phyloP scores from a whole-genome alignment of 2,329 filamentous ascomycete species.

The Waltergamsia citrina region DNA sequence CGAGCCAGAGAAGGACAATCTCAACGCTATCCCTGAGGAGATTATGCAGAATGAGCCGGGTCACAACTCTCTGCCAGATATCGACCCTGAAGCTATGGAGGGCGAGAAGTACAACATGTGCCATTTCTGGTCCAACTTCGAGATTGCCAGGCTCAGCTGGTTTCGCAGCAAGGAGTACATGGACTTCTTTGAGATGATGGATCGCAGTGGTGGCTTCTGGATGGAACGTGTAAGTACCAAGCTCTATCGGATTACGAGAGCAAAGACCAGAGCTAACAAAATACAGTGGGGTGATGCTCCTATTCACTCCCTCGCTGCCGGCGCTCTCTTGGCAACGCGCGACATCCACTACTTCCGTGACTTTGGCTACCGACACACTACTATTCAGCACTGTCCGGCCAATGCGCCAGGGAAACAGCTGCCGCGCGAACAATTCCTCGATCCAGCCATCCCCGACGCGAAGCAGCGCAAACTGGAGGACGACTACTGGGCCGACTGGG shows the following conservation, averaged over 20 bases:
- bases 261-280: background rate
- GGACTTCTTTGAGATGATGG: slow-evolving; percentile 99
- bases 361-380: slow-evolving; percentile 96
- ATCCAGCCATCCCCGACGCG: slow-evolving; percentile 71
- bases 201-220: slow-evolving; percentile 96
- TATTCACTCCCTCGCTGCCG: slow-evolving; percentile 93
- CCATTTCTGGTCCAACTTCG: slow-evolving; percentile 99
- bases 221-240: slow-evolving; percentile 71
- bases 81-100: slow-evolving; percentile 91
- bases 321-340: slow-evolving; percentile 66
- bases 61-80: slow-evolving; percentile 61
- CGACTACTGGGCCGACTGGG: slow-evolving; percentile 87
- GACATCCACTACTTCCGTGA: slow-evolving; percentile 99
- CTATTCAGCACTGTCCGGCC: slow-evolving; percentile 95
- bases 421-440: slow-evolving; percentile 68
- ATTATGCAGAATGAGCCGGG: slow-evolving; percentile 68
- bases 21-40: slow-evolving; percentile 67
- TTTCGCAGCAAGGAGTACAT: slow-evolving; percentile 97
- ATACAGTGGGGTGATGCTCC: slow-evolving; percentile 92
- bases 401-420: slow-evolving; percentile 88
- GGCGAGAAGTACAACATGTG: slow-evolving; percentile 99
- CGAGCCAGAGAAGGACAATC: slow-evolving; percentile 49
- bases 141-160: slow-evolving; percentile 90
- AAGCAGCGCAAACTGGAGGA: slow-evolving; percentile 86
- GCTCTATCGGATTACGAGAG: background rate